Evolutionary conservation across 345 rosid genomes (phyloP), one percentile per base, ranked within the genome.

Genomic region (Punica granatum): DNA sequence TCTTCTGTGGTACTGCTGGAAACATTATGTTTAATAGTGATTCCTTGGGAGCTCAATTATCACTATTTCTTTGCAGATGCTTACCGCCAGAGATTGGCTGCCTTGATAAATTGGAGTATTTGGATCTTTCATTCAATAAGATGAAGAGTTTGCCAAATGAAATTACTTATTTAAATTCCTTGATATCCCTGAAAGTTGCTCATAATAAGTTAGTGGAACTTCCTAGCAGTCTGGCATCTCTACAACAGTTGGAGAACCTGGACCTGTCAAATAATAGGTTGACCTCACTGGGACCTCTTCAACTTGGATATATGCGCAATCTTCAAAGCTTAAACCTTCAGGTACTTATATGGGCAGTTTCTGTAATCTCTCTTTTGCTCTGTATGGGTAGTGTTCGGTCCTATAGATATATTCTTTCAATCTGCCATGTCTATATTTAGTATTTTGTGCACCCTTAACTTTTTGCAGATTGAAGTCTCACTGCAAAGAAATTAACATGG

Each of bases 21-120:
- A 2, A 7, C 33, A 37, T 23, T 1, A 39, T 36, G 16, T 4
- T 3, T 39, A 54, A 25, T 19, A 36, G 34, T 32, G n/a, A 37
- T 3, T 62, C 26, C 63, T 34, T 19, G 30, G 65, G 32, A 36
- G 46, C 33, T 63, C 32, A 56, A 23, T 26, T 26, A 56, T 56
- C 31, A 63, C 49, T 63, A 63, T 30, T 62, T 62, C 73, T 31
- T 19, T 82, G 83, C 87, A 94, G 99, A 80, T 94, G 80, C 69
- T 83, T 94, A 67, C 99, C 99, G 37, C 84, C 96, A 37, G 98
- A 94, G 86, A 94, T 94, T 74, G 93, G 97, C 54, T 91, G 92
- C 87, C 81, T 94, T 35, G 76, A 68, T 67, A 84, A 82, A 46
- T 78, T 94, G 79, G 92, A 91, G 85, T 81, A 75, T 72, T 77